Conservation (phyloP, 768 basidiomycete genomes). For the Candolleomyces eurysporus region DNA sequence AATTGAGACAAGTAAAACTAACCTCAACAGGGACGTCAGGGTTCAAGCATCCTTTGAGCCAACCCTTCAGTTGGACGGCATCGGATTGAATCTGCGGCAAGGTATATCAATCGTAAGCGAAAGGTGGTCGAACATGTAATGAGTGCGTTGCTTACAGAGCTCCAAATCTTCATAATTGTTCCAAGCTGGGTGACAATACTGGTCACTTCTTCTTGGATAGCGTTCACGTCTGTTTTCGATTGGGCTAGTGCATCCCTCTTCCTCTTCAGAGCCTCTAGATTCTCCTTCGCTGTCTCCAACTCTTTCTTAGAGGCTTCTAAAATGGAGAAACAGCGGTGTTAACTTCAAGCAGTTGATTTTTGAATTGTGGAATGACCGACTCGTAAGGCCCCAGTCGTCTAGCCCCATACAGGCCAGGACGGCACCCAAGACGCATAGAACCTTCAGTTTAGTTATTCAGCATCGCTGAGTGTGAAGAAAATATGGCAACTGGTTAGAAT, state of each 20-base stretch:
- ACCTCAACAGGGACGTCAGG: neutral
- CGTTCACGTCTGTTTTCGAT: neutral
- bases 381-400: too few species aligned
- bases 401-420: too few species aligned
- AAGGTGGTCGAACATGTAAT: neutral
- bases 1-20: too few species aligned
- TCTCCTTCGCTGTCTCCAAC: neutral
- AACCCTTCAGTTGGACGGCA: neutral
- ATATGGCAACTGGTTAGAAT: too few species aligned
- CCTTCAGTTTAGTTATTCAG: too few species aligned
- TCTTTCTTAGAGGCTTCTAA: neutral
- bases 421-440: too few species aligned
- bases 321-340: neutral
- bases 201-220: neutral
- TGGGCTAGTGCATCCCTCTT: neutral
- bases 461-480: too few species aligned
- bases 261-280: neutral
- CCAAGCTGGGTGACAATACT: neutral
- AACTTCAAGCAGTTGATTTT: too few species aligned
- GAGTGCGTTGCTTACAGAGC: neutral
- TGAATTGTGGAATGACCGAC: too few species aligned
- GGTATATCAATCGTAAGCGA: neutral
- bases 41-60: neutral
- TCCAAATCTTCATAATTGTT: neutral
- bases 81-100: neutral